These are phyloP conservation scores for Leishmania arabica DNA, from an alignment of 208 protist species.

Conservation along the genomic window DNA sequence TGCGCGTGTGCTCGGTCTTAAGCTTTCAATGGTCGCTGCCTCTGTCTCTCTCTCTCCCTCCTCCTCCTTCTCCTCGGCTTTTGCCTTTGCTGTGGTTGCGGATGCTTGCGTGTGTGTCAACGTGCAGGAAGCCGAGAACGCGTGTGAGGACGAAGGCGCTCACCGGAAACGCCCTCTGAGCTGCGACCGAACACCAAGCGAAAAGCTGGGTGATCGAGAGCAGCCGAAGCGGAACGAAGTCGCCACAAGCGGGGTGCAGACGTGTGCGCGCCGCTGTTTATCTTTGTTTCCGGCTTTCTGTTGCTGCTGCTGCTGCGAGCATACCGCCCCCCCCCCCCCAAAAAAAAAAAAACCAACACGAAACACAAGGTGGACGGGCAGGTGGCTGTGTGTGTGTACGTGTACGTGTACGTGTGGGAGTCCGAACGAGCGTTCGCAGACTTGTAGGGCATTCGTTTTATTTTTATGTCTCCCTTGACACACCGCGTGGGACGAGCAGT, in stretches of 20 bases:
- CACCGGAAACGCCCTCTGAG: neutral
- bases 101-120: neutral
- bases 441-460: neutral
- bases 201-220: neutral
- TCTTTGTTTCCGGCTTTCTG: neutral
- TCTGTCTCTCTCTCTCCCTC: neutral
- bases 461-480: neutral
- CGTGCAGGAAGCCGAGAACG: neutral
- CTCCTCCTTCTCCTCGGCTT: neutral
- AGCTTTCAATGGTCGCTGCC: neutral
- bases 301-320: neutral
- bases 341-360: neutral
- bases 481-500: neutral
- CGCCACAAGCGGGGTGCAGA: neutral
- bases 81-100: neutral
- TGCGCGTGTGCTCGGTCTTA: neutral
- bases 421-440: neutral
- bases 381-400: neutral
- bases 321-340: neutral
- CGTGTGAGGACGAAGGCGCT: neutral
- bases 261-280: neutral
- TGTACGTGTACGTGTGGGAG: neutral
- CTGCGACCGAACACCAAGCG: neutral
- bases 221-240: neutral
- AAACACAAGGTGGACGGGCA: neutral